Conservation (phyloP, 1,139 yeast genomes). For the Debaryomyces sp. region DNA sequence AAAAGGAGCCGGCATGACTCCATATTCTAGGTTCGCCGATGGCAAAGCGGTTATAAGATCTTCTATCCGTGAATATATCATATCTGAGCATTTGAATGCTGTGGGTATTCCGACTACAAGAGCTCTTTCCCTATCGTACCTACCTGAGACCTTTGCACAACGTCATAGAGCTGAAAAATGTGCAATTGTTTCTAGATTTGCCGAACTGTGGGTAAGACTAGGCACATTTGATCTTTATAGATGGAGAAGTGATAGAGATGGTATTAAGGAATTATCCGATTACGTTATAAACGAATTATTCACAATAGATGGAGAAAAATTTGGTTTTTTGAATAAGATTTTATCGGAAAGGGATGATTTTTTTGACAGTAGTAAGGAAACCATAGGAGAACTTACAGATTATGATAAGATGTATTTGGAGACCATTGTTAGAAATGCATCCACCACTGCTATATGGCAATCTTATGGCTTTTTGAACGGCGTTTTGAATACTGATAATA, state of each 20-base stretch:
- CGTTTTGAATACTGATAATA: constrained; percentile 91
- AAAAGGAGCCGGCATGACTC: constrained; percentile 92
- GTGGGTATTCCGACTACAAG: constrained; percentile 87
- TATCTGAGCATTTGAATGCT: constrained; percentile 79
- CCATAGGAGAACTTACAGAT: constrained; percentile 49
- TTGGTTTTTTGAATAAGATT: constrained; percentile 35
- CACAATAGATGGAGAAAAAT: constrained; percentile 33
- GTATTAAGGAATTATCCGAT: constrained; percentile 65
- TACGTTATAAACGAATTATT: constrained; percentile 73
- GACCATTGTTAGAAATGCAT: constrained; percentile 71
- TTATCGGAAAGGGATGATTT: constrained; percentile 21
- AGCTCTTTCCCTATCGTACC: constrained; percentile 69
- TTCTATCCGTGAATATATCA: constrained; percentile 82
- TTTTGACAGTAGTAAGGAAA: constrained; percentile 17
- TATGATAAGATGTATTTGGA: constrained; percentile 77
- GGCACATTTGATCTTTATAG: constrained; percentile 90
- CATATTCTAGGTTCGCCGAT: constrained; percentile 92
- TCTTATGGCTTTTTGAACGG: constrained; percentile 92
- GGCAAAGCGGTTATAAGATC: constrained; percentile 93
- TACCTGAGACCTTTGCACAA: constrained; percentile 79
- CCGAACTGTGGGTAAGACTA: constrained; percentile 83
- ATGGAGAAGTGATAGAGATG: constrained; percentile 69
- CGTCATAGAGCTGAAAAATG: constrained; percentile 76
- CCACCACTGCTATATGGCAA: constrained; percentile 84
- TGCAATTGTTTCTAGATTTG: constrained; percentile 83